Conservation (phyloP, 83 land plant genomes). For the Thuja plicata region DNA sequence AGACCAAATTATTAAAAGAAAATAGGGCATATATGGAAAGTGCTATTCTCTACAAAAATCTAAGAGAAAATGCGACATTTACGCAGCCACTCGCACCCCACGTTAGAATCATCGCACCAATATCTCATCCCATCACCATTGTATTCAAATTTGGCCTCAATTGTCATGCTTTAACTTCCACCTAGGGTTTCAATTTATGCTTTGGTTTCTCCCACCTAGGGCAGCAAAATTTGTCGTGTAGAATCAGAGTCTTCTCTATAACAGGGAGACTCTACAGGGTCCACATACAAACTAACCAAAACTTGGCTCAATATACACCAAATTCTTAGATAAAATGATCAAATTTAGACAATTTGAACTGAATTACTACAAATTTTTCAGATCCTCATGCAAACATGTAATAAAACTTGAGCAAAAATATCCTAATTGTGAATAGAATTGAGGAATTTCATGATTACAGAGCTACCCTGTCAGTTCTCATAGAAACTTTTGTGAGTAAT, state of each 20-base stretch:
- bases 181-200: not conserved
- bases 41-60: slow-evolving; percentile 19
- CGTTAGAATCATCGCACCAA: slow-evolving; percentile 20
- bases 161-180: not conserved
- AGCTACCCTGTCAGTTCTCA: too few species aligned
- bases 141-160: not conserved
- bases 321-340: not conserved
- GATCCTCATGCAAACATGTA: not conserved
- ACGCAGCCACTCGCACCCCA: slow-evolving; percentile 44
- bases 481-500: too few species aligned
- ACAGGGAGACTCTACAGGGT: not conserved
- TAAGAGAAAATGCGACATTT: slow-evolving; percentile 32
- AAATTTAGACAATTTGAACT: not conserved
- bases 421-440: not conserved
- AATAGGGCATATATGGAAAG: slow-evolving; percentile 20
- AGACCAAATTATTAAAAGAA: slow-evolving; percentile 16
- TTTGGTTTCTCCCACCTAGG: not conserved
- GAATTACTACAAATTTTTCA: not conserved
- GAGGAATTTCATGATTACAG: not conserved
- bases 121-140: not conserved
- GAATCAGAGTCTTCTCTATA: not conserved
- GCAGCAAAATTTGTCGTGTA: not conserved
- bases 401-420: not conserved
- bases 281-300: not conserved
- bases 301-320: not conserved